Conservation (phyloP, 345 rosid species). For the Rhizophora apiculata region DNA sequence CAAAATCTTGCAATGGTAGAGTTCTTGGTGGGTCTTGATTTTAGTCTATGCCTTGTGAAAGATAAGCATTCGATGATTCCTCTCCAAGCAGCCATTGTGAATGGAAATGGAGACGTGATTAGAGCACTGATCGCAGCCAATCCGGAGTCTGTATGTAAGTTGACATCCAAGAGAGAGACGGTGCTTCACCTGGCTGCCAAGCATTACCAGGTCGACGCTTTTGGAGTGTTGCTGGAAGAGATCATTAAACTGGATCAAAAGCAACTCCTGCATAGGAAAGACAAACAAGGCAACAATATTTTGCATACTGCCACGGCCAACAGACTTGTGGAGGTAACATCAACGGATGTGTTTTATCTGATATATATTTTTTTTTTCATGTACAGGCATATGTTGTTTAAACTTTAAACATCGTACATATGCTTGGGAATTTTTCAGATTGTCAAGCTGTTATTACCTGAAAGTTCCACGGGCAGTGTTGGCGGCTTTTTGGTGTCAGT, state of each 20-base stretch:
- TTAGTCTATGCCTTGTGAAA: neutral
- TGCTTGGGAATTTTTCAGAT: neutral
- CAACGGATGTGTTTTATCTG: too few species aligned
- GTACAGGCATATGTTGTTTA: neutral
- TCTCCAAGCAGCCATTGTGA: slow-evolving; percentile 4
- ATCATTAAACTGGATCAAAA: neutral
- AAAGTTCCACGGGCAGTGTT: neutral
- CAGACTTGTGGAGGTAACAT: slow-evolving; percentile 4
- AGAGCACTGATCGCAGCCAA: neutral
- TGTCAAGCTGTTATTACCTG: neutral
- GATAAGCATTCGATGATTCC: slow-evolving; percentile 3
- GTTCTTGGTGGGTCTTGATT: neutral
- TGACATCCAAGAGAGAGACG: slow-evolving; percentile 3
- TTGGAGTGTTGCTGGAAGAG: slow-evolving; percentile 1
- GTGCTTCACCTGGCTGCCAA: slow-evolving; percentile 8
- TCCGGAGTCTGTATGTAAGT: neutral
- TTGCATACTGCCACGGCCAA: slow-evolving; percentile 12
- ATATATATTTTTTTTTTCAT: too few species aligned
- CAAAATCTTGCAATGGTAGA: neutral
- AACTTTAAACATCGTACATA: neutral
- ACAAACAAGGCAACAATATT: slow-evolving; percentile 5
- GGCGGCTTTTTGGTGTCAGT: neutral
- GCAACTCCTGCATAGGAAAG: neutral
- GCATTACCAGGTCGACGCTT: neutral
- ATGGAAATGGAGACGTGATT: neutral